Conservation (phyloP, 2,329 filamentous ascomycete species). For the Penicillium sp. region DNA sequence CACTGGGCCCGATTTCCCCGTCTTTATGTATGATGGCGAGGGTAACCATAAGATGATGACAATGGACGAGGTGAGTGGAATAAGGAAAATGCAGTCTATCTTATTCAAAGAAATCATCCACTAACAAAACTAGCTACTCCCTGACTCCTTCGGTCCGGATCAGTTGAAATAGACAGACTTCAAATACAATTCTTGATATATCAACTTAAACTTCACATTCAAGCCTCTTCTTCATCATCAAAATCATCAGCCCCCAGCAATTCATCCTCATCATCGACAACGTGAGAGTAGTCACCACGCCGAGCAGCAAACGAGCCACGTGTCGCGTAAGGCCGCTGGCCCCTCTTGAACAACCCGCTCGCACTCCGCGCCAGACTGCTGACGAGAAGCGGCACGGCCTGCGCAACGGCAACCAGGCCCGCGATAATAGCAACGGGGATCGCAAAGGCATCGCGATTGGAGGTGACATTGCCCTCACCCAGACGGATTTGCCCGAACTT, state of each 20-base stretch:
- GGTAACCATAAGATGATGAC: slow-evolving; percentile 56
- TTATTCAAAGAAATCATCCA: too few relatives aligned
- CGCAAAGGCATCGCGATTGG: slow-evolving; percentile 68
- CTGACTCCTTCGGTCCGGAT: slow-evolving; percentile 68
- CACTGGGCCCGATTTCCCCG: slow-evolving; percentile 65
- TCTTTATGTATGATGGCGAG: slow-evolving; percentile 91
- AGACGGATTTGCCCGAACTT: slow-evolving; percentile 92
- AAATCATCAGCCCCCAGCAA: slow-evolving; percentile 82
- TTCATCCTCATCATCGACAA: slow-evolving; percentile 93
- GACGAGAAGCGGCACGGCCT: slow-evolving; percentile 71
- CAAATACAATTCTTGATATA: background rate
- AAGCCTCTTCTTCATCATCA: slow-evolving; percentile 72
- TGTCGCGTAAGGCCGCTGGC: slow-evolving; percentile 74
- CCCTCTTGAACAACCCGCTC: slow-evolving; percentile 56
- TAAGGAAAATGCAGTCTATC: background rate
- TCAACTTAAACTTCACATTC: background rate
- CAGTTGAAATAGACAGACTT: slow-evolving; percentile 40
- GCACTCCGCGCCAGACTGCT: slow-evolving; percentile 71
- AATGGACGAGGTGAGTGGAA: slow-evolving; percentile 40
- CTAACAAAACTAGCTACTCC: slow-evolving; percentile 57
- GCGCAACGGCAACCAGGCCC: slow-evolving; percentile 74
- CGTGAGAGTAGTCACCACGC: slow-evolving; percentile 81
- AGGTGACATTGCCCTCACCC: slow-evolving; percentile 59
- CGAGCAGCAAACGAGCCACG: slow-evolving; percentile 85
- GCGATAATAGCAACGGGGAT: slow-evolving; percentile 67